Conservation (phyloP, 2,329 filamentous ascomycete species). For the Pyricularia grisea region DNA sequence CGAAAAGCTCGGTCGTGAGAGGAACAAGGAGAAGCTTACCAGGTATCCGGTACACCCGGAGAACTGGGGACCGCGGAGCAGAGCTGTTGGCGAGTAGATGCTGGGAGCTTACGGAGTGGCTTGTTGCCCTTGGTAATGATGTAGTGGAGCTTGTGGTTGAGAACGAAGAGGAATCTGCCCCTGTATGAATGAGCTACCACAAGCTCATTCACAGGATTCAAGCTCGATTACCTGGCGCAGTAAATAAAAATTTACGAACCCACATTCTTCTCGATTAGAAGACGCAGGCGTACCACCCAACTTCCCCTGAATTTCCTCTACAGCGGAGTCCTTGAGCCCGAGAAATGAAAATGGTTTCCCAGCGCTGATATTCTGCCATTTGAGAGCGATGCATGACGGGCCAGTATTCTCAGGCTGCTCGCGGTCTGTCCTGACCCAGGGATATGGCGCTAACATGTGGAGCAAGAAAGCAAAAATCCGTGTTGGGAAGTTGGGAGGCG, state of each 20-base stretch:
- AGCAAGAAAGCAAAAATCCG: no score
- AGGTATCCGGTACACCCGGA: slow-evolving; percentile 88
- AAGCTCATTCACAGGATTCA: neutral
- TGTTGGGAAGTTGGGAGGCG: no score
- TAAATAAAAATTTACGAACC: neutral
- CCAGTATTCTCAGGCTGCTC: no score
- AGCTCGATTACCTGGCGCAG: neutral
- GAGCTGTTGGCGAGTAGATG: slow-evolving; percentile 42
- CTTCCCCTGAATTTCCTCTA: neutral
- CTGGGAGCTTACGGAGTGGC: neutral
- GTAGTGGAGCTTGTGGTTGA: neutral
- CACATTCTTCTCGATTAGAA: neutral
- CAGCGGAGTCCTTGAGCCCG: neutral
- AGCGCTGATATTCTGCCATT: no score
- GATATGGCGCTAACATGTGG: no score
- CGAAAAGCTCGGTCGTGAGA: slow-evolving; percentile 65
- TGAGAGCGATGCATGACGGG: no score
- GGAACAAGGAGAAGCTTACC: slow-evolving; percentile 58
- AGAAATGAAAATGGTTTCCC: no score
- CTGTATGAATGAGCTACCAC: neutral
- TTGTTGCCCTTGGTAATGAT: neutral
- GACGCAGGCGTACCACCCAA: neutral
- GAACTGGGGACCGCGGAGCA: slow-evolving; percentile 84
- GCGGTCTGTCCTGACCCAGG: no score
- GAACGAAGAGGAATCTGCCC: neutral